Evolutionary conservation across 139 green algal genomes (phyloP), one percentile per base, ranked within the genome.

Genomic region (Chlorella sp.): DNA sequence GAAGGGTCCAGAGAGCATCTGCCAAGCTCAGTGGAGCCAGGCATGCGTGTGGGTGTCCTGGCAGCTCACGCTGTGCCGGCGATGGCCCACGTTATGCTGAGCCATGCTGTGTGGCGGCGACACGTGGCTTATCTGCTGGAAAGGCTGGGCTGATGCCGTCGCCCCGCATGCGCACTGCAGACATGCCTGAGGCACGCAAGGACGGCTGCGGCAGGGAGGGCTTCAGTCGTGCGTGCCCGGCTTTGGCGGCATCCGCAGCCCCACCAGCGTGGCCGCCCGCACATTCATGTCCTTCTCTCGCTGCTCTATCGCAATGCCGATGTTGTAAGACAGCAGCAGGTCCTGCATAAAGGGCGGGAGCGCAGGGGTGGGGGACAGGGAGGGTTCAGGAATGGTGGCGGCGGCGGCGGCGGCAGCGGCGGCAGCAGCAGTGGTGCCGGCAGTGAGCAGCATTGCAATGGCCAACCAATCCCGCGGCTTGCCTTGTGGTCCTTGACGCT

Each of bases 291-390:
- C 79, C 64, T 88, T 91, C 73, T 93, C 79, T 14, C 92, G 86
- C 86, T 89, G 76, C 14, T 94, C 92, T 22, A 90, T 42, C 24
- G 91, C 81, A 0, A 95, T 90, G 24, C 93, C 93, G 53, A 95
- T 94, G 89, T 95, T 95, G 89, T 95, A 95, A 0, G 92, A 95
- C 81, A 94, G 64, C 76, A 95, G 89, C 75, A 95, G 80, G 21
- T 94, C 91, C 93, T 95, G 93, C 82, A 80, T 32, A 80, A 32
- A 60, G 14, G 40, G 12, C 57, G 37, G 24, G 37, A n/a, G 64
- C 9, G 39, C 3, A 4, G 7, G 22, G 79, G 22, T 69, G 40
- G 1, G 15, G 37, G 26, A 36, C 12, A 66, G 40, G 30, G 1
- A 22, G 24, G 71, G 53, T 28, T 34, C 42, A 81, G 30, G 7